A percentile compares a stretch with the other conserved stretches of the same genome.
These are phyloP conservation scores for Endoconidiophora polonica DNA, from an alignment of 2,329 filamentous ascomycete genomes.

Conservation along the genomic window DNA sequence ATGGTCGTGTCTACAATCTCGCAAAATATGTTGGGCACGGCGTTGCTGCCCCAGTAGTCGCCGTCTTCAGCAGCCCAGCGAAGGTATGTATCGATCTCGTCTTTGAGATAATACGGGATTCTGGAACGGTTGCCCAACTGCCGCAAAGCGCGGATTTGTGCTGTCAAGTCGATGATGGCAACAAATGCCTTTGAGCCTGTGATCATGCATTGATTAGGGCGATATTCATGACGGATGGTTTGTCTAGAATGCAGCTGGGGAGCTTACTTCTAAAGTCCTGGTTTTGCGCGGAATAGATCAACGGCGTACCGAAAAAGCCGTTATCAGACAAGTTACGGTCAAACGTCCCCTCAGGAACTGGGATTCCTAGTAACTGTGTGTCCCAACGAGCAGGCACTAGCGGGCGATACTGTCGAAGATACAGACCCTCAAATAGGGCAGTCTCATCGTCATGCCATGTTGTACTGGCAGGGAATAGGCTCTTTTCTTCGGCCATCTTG, in stretches of 20 bases:
- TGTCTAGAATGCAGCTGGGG: neutral
- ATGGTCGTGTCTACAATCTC: constrained; percentile 21
- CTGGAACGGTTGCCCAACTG: constrained; percentile 22
- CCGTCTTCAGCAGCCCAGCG: constrained; percentile 27
- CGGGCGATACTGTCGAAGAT: constrained; percentile 24
- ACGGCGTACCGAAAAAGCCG: constrained; percentile 19
- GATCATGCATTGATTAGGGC: neutral
- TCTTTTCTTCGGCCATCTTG: constrained; percentile 29
- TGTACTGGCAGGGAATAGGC: constrained; percentile 25
- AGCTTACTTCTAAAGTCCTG: constrained; percentile 23
- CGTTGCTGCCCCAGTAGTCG: constrained; percentile 20
- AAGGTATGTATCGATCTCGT: constrained; percentile 21
- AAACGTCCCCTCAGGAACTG: constrained; percentile 24
- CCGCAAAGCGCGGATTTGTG: constrained; percentile 20
- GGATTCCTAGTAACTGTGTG: constrained; percentile 17
- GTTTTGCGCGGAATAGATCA: constrained; percentile 23
- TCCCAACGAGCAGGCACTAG: constrained; percentile 25
- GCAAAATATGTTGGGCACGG: constrained; percentile 24
- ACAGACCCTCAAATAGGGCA: constrained; percentile 26
- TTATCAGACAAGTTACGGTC: constrained; percentile 14
- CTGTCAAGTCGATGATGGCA: constrained; percentile 25
- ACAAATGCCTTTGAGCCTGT: constrained; percentile 25
- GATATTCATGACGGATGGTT: neutral
- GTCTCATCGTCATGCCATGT: constrained; percentile 36
- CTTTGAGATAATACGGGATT: constrained; percentile 21